Percentiles rank a stretch among this genome's conserved stretches.
Evolutionary conservation across 768 basidiomycete genomes (phyloP).

Genomic region (Trametes elegans): DNA sequence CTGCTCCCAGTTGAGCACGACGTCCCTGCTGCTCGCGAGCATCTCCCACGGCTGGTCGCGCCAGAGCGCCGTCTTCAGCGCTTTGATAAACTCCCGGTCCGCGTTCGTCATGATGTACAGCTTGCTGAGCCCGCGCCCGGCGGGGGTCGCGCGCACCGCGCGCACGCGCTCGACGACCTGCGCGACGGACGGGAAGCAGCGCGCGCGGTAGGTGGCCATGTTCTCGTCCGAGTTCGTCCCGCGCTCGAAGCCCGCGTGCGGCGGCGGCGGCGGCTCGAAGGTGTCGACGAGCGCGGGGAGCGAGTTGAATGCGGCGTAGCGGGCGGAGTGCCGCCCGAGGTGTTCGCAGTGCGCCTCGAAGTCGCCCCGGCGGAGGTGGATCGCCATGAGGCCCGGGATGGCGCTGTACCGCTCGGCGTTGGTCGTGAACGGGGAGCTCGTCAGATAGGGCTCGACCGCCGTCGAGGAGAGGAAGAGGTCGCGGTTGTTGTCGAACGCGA

Average conservation of each 20-base stretch:
- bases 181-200: slow-evolving; percentile 52
- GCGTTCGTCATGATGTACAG: slow-evolving; percentile 71
- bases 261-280: slow-evolving; percentile 34
- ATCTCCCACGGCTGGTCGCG: not conserved
- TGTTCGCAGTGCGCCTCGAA: slow-evolving; percentile 46
- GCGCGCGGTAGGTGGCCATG: slow-evolving; percentile 35
- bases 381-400: slow-evolving; percentile 51
- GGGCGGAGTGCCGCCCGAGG: slow-evolving; percentile 39
- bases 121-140: slow-evolving; percentile 34
- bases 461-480: slow-evolving; percentile 15
- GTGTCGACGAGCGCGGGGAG: slow-evolving; percentile 51
- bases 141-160: slow-evolving; percentile 22
- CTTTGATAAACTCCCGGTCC: slow-evolving; percentile 43
- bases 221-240: slow-evolving; percentile 27
- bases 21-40: slow-evolving; percentile 37
- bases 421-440: not conserved
- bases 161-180: slow-evolving; percentile 48
- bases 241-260: slow-evolving; percentile 16
- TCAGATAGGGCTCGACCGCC: not conserved
- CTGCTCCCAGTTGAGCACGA: slow-evolving; percentile 42
- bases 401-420: slow-evolving; percentile 24
- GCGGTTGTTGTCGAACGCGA: slow-evolving; percentile 33
- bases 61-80: slow-evolving; percentile 41
- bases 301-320: slow-evolving; percentile 53
- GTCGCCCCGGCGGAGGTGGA: slow-evolving; percentile 60